These are phyloP conservation scores for Calocybe cyanea DNA, from an alignment of 768 basidiomycete species.

Conservation along the genomic window DNA sequence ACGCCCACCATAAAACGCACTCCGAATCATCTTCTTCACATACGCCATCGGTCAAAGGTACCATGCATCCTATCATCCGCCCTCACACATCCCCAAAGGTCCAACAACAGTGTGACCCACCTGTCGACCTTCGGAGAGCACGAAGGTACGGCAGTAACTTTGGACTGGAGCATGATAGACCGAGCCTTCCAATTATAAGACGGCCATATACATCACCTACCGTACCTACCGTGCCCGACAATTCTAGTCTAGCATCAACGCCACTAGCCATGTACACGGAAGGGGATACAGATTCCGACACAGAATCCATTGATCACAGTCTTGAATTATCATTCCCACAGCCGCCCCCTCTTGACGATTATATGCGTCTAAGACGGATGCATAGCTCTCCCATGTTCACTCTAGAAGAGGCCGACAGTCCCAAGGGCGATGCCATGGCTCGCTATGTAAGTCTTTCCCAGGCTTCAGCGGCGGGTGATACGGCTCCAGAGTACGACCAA, in stretches of 20 bases:
- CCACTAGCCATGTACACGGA: slow-evolving; percentile 25
- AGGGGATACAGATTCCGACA: slow-evolving; percentile 30
- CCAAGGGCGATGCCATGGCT: slow-evolving; percentile 19
- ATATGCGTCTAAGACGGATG: slow-evolving; percentile 33
- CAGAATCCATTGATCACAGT: slow-evolving; percentile 30
- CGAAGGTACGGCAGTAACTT: slow-evolving; percentile 29
- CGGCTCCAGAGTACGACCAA: not conserved
- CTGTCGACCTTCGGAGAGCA: slow-evolving; percentile 25
- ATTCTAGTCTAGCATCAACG: slow-evolving; percentile 24
- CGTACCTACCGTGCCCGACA: slow-evolving; percentile 5
- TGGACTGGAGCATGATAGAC: slow-evolving; percentile 19
- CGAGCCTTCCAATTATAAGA: slow-evolving; percentile 7
- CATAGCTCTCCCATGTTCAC: slow-evolving; percentile 41
- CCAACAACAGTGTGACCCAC: slow-evolving; percentile 15
- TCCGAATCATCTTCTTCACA: not conserved
- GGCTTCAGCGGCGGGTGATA: not conserved
- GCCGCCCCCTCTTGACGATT: slow-evolving; percentile 39
- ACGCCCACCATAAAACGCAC: not conserved
- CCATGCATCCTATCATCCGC: not conserved
- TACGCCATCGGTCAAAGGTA: not conserved
- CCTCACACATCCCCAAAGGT: not conserved
- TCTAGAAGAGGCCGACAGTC: slow-evolving; percentile 21
- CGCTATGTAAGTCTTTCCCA: slow-evolving; percentile 5
- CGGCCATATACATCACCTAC: slow-evolving; percentile 9
- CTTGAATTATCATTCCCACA: slow-evolving; percentile 39